A percentile compares a stretch with the other conserved stretches of the same genome.
Conservation (phyloP, 495 filamentous ascomycete species). For the Neurospora sp. region DNA sequence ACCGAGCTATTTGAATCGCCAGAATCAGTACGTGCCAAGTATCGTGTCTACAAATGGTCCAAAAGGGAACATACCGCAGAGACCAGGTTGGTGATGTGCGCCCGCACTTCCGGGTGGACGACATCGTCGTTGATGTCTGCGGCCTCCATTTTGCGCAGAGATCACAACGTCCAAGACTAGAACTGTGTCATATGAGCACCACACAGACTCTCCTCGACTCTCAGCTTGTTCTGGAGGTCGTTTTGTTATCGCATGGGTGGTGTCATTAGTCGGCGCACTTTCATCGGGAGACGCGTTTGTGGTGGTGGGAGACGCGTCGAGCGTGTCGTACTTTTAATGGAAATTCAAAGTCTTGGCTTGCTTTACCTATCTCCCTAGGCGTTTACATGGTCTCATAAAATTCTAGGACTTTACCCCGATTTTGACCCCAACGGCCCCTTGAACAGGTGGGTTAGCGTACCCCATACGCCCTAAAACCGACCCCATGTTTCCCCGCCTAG, state of each 20-base stretch:
- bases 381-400: not conserved
- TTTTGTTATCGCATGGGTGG: not conserved
- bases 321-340: not conserved
- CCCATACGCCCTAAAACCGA: not conserved
- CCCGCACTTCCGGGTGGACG: conserved; percentile 80
- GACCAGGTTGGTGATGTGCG: conserved; percentile 83
- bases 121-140: conserved; percentile 40
- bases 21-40: not conserved
- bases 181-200: not conserved
- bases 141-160: conserved; percentile 36
- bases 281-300: not conserved
- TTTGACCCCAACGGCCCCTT: not conserved
- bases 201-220: not conserved
- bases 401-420: not conserved
- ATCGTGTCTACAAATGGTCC: not conserved
- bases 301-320: not conserved
- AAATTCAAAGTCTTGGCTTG: not conserved
- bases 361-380: not conserved
- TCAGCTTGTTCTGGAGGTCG: not conserved
- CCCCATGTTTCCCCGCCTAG: not conserved
- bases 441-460: not conserved
- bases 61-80: conserved; percentile 61
- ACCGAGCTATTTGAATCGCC: conserved; percentile 54
- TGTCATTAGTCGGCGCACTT: not conserved
- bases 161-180: conserved; percentile 2